Percentiles rank a stretch among this genome's conserved stretches.
phyloP scores from a whole-genome alignment of 2,329 filamentous ascomycete genomes.

The Harringtonia lauricola region DNA sequence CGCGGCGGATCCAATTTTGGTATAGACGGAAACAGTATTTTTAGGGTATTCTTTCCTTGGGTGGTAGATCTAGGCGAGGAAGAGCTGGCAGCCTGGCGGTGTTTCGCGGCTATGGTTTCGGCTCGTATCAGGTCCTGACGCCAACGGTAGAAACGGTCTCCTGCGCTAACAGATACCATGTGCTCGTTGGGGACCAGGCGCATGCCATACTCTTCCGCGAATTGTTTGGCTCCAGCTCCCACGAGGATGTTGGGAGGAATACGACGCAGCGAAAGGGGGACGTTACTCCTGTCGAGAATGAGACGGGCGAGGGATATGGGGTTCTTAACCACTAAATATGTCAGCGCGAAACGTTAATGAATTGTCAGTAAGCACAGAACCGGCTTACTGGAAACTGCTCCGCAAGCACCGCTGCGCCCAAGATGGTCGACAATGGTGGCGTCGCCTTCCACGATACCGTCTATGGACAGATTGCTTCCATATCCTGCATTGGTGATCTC shows the following conservation, averaged over 20 bases:
- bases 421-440: slow-evolving; percentile 85
- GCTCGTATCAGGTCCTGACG: slow-evolving; percentile 51
- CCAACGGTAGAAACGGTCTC: slow-evolving; percentile 74
- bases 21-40: no score
- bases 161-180: slow-evolving; percentile 69
- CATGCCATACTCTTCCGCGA: slow-evolving; percentile 71
- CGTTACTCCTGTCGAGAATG: slow-evolving; percentile 67
- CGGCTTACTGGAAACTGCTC: slow-evolving; percentile 73
- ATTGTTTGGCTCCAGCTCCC: slow-evolving; percentile 75
- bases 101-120: slow-evolving; percentile 13
- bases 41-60: background rate
- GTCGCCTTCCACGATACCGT: slow-evolving; percentile 89
- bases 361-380: background rate
- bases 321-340: slow-evolving; percentile 67
- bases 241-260: slow-evolving; percentile 91
- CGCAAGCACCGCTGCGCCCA: slow-evolving; percentile 85
- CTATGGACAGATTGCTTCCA: slow-evolving; percentile 86
- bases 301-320: slow-evolving; percentile 79
- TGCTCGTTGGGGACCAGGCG: slow-evolving; percentile 60
- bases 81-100: background rate
- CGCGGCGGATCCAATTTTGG: no score
- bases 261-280: slow-evolving; percentile 69
- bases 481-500: slow-evolving; percentile 96
- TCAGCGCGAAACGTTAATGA: background rate
- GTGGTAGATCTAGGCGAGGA: background rate